A percentile compares a stretch with the other conserved stretches of the same genome.
Evolutionary conservation across 768 basidiomycete species (phyloP).

Genomic region (Artomyces pyxidatus): DNA sequence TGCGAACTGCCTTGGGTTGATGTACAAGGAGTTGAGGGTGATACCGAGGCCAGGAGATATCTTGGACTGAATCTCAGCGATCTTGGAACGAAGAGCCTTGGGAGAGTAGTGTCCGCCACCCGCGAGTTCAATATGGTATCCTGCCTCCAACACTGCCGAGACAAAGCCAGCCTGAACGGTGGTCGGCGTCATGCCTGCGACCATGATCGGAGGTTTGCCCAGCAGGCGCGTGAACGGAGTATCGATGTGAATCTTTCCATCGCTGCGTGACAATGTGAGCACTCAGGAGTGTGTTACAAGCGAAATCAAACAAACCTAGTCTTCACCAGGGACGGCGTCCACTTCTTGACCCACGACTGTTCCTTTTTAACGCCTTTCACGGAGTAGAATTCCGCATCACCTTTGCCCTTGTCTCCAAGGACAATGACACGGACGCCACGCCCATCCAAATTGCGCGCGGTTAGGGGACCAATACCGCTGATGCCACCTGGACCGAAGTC

Average conservation of each 20-base stretch:
- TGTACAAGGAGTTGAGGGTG: constrained; percentile 93
- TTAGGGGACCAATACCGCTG: constrained; percentile 88
- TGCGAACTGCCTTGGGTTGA: constrained; percentile 93
- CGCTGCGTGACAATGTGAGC: constrained; percentile 37
- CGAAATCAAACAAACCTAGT: constrained; percentile 52
- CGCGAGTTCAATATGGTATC: constrained; percentile 94
- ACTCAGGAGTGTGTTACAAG: background rate
- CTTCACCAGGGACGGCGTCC: constrained; percentile 76
- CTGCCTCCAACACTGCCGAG: constrained; percentile 84
- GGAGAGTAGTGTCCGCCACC: constrained; percentile 97
- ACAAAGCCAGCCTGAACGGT: constrained; percentile 96
- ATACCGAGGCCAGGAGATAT: constrained; percentile 87
- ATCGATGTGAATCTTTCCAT: constrained; percentile 88
- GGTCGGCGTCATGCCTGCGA: constrained; percentile 97
- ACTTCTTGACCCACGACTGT: constrained; percentile 89
- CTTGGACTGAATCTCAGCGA: constrained; percentile 82
- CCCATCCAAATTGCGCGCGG: constrained; percentile 86
- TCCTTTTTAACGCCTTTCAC: constrained; percentile 60
- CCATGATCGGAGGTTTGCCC: constrained; percentile 98
- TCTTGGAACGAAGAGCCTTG: constrained; percentile 79
- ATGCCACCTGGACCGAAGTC: constrained; percentile 96
- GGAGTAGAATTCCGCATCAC: constrained; percentile 80
- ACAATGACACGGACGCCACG: constrained; percentile 88
- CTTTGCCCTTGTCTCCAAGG: constrained; percentile 84
- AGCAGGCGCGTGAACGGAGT: constrained; percentile 94